phyloP scores from a whole-genome alignment of 192 early-diverging fungal genomes.

The Ambispora gerdemannii region DNA sequence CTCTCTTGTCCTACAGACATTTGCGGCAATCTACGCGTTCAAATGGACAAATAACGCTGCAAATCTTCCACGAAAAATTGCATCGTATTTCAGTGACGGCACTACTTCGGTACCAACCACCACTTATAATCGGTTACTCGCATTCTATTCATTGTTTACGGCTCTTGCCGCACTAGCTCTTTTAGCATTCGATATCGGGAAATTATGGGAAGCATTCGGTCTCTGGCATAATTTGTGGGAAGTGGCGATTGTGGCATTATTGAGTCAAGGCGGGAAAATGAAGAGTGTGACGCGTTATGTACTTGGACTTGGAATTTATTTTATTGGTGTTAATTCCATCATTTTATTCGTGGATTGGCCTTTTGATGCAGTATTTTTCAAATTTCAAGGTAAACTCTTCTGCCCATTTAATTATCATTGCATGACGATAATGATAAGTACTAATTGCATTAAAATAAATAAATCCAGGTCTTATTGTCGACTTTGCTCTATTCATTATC shows the following conservation, averaged over 20 bases:
- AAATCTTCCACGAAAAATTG: background rate
- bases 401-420: no score
- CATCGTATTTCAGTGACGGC: background rate
- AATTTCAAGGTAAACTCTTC: constrained; percentile 34
- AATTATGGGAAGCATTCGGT: constrained; percentile 29
- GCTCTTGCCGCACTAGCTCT: constrained; percentile 10
- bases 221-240: constrained; percentile 31
- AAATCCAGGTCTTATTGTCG: constrained; percentile 18
- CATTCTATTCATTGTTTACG: constrained; percentile 10
- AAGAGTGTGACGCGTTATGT: background rate
- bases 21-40: background rate
- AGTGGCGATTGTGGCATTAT: constrained; percentile 9
- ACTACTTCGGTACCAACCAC: background rate
- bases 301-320: constrained; percentile 15
- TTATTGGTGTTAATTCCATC: background rate
- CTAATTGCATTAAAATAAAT: no score
- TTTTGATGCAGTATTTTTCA: constrained; percentile 37
- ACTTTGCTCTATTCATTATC: constrained; percentile 21
- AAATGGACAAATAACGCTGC: background rate
- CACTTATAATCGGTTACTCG: background rate
- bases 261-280: background rate
- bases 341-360: constrained; percentile 30
- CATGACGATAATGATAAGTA: no score
- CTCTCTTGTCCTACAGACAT: background rate
- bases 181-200: constrained; percentile 16